Evolutionary conservation across 306 rosid genomes (phyloP).

Genomic region (Crotalaria pallida): DNA sequence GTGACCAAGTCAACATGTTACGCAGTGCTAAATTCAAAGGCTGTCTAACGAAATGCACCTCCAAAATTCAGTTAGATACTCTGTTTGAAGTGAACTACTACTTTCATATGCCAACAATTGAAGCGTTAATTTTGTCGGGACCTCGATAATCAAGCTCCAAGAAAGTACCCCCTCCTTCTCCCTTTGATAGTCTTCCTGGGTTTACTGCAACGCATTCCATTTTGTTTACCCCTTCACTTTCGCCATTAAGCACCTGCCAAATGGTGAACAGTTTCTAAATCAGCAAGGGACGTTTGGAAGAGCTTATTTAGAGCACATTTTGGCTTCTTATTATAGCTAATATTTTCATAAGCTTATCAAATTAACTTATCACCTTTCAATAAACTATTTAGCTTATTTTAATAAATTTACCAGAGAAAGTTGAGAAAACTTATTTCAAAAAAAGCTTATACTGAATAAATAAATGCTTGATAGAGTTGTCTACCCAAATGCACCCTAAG

Average conservation of each 20-base stretch:
- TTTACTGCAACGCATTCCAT: slow-evolving; percentile 66
- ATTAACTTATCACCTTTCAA: too few species aligned
- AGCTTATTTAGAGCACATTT: too few species aligned
- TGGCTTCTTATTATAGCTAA: too few species aligned
- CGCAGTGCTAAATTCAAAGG: neutral
- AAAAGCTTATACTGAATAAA: too few species aligned
- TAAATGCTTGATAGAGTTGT: too few species aligned
- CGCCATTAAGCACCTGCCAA: slow-evolving; percentile 58
- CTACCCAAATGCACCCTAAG: too few species aligned
- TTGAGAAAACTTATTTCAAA: too few species aligned
- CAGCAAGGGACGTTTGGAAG: too few species aligned
- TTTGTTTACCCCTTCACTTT: slow-evolving; percentile 36
- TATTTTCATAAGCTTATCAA: too few species aligned
- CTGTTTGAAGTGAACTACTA: slow-evolving; percentile 4
- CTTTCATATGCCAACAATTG: slow-evolving; percentile 67
- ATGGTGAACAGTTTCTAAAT: neutral
- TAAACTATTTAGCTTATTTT: too few species aligned
- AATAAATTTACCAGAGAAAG: too few species aligned
- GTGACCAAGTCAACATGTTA: neutral
- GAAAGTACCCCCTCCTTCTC: slow-evolving; percentile 97
- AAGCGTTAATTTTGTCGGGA: slow-evolving; percentile 47
- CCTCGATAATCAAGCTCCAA: slow-evolving; percentile 69
- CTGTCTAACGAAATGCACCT: neutral
- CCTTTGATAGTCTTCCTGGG: slow-evolving; percentile 91
- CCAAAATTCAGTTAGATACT: neutral